A percentile compares a stretch with the other conserved stretches of the same genome.
phyloP scores from a whole-genome alignment of 441 rosid species.

The Erysimum cheiri region DNA sequence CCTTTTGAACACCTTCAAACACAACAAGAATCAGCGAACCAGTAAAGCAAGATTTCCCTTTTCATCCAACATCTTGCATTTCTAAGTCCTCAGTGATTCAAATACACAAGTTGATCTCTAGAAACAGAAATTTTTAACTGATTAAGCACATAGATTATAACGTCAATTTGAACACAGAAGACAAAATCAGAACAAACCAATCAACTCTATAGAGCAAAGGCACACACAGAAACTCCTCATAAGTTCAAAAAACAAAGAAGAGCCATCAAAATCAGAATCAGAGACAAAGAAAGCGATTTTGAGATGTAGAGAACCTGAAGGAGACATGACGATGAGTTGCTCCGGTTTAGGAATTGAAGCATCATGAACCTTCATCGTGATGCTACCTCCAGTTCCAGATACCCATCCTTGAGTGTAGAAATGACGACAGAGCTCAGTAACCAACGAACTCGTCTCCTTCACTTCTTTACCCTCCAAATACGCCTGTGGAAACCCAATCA shows the following conservation, averaged over 20 bases:
- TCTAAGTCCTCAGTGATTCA: neutral
- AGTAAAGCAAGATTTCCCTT: neutral
- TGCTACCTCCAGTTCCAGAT: constrained; percentile 95
- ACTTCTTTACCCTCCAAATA: constrained; percentile 72
- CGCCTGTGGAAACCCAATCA: constrained; percentile 60
- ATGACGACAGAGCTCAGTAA: constrained; percentile 89
- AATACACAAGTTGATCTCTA: neutral
- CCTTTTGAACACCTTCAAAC: constrained; percentile 94
- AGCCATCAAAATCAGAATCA: constrained; percentile 1
- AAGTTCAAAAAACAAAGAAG: constrained; percentile 8
- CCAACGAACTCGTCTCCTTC: constrained; percentile 65
- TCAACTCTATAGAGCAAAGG: neutral
- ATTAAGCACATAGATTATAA: neutral
- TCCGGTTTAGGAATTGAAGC: constrained; percentile 68
- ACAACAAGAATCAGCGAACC: constrained; percentile 1
- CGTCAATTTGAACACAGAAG: neutral
- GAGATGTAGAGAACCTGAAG: constrained; percentile 69
- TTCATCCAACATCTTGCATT: neutral
- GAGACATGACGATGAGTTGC: constrained; percentile 95
- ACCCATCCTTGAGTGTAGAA: constrained; percentile 96
- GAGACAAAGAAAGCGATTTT: neutral
- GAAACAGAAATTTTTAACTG: neutral
- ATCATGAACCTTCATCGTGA: constrained; percentile 86
- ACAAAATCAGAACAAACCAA: neutral
- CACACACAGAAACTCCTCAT: neutral